Conservation (phyloP, 805 yeast species). For the Teunomyces pallodes region DNA sequence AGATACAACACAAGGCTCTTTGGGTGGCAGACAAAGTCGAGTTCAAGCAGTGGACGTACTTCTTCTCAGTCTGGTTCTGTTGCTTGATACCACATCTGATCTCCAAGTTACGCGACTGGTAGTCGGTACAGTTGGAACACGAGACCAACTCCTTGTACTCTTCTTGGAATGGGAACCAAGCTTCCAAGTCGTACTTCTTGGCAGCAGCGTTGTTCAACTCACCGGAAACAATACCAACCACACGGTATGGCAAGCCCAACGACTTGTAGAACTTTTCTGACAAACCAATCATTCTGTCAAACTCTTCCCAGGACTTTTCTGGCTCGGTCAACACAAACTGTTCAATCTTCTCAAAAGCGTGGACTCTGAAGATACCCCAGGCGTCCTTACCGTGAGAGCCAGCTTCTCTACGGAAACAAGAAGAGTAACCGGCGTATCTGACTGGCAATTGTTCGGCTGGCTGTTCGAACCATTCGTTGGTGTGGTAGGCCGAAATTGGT, state of each 20-base stretch:
- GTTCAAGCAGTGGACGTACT: constrained; percentile 97
- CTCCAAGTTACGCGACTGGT: constrained; percentile 97
- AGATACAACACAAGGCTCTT: constrained; percentile 95
- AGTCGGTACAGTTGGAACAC: constrained; percentile 98
- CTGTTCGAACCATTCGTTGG: constrained; percentile 97
- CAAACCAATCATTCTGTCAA: constrained; percentile 87
- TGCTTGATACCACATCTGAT: constrained; percentile 98
- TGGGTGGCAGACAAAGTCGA: constrained; percentile 97
- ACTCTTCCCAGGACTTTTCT: constrained; percentile 96
- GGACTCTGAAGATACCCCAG: constrained; percentile 99
- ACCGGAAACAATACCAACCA: constrained; percentile 97
- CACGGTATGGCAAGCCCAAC: constrained; percentile 91
- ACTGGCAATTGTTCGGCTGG: constrained; percentile 96
- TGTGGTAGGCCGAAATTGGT: constrained; percentile 97
- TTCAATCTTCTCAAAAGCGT: constrained; percentile 97
- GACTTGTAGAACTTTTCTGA: constrained; percentile 93
- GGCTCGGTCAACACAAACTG: constrained; percentile 96
- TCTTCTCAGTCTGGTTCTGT: constrained; percentile 92
- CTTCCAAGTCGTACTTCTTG: constrained; percentile 97
- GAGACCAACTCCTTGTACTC: constrained; percentile 98
- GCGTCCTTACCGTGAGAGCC: constrained; percentile 99
- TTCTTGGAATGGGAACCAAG: constrained; percentile 99
- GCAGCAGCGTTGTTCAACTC: constrained; percentile 99
- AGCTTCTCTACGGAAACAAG: constrained; percentile 99
- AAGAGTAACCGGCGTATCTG: constrained; percentile 95